Conservation (phyloP, 352 stramenopile species). For the Phytophthora uliginosa region DNA sequence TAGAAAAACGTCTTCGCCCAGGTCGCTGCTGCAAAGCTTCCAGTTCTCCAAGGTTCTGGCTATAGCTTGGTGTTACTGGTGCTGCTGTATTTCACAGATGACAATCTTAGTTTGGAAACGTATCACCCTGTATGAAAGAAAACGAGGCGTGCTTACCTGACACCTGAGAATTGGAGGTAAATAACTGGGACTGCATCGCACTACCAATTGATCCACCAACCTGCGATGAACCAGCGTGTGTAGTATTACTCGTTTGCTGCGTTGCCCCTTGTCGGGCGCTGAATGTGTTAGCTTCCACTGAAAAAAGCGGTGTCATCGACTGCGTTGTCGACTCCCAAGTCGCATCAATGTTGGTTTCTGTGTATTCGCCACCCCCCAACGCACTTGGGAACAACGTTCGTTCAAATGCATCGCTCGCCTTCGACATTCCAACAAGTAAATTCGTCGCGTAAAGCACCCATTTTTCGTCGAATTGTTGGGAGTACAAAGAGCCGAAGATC, state of each 20-base stretch:
- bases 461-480: conserved; percentile 54
- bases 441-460: conserved; percentile 82
- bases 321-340: conserved; percentile 74
- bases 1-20: conserved; percentile 43
- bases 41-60: conserved; percentile 13
- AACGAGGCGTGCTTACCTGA: conserved; percentile 26
- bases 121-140: neutral
- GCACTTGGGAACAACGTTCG: conserved; percentile 60
- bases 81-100: conserved; percentile 4
- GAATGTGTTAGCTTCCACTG: conserved; percentile 71
- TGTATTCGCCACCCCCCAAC: conserved; percentile 55
- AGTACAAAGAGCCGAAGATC: conserved; percentile 64
- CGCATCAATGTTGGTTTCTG: conserved; percentile 69
- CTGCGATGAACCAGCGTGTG: conserved; percentile 19
- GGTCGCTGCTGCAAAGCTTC: conserved; percentile 11
- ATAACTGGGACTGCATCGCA: conserved; percentile 61
- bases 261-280: conserved; percentile 15
- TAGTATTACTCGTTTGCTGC: conserved; percentile 7
- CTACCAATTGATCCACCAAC: conserved; percentile 11
- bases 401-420: conserved; percentile 39
- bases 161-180: conserved; percentile 24
- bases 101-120: neutral
- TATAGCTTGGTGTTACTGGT: conserved; percentile 15
- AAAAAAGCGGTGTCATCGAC: conserved; percentile 84
- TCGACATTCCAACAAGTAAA: conserved; percentile 54